Evolutionary conservation across 108 stramenopile genomes (phyloP).

Genomic region (Nitzschia putrida): DNA sequence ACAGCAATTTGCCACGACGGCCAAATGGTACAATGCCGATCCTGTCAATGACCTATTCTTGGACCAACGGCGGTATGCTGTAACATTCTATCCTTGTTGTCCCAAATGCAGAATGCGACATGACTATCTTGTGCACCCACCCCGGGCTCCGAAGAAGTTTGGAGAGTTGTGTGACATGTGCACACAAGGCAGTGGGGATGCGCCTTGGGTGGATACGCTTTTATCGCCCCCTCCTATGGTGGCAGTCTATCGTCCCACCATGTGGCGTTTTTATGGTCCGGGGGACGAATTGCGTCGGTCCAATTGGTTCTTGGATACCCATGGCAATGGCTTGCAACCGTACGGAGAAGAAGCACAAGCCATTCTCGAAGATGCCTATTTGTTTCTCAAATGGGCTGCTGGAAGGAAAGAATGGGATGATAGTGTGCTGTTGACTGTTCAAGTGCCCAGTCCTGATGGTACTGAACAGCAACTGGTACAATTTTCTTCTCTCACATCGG

Average conservation of each 20-base stretch:
- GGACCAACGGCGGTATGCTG: constrained; percentile 63
- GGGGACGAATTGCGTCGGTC: constrained; percentile 58
- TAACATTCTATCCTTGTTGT: constrained; percentile 50
- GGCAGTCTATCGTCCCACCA: constrained; percentile 51
- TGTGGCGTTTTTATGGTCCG: constrained; percentile 72
- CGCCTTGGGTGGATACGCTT: constrained; percentile 27
- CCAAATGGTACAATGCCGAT: constrained; percentile 65
- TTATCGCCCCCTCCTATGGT: constrained; percentile 43
- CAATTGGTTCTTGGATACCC: constrained; percentile 65
- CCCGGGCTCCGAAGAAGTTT: constrained; percentile 5
- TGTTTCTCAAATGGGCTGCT: constrained; percentile 61
- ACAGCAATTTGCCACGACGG: constrained; percentile 40
- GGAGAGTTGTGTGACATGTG: constrained; percentile 34
- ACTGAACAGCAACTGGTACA: constrained; percentile 58
- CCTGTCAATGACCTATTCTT: constrained; percentile 51
- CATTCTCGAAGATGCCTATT: constrained; percentile 67
- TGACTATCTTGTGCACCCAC: constrained; percentile 7
- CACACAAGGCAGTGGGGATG: constrained; percentile 11
- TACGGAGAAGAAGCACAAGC: constrained; percentile 56
- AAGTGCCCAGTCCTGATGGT: constrained; percentile 62
- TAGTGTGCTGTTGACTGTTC: constrained; percentile 49
- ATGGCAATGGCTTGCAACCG: constrained; percentile 63
- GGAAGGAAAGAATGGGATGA: constrained; percentile 5
- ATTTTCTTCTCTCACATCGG: constrained; percentile 54
- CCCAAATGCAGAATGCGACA: constrained; percentile 44